Percentiles rank a stretch among this genome's conserved stretches.
These are phyloP conservation scores for Stemphylium lycopersici DNA, from an alignment of 2,329 filamentous ascomycete species.

Conservation along the genomic window DNA sequence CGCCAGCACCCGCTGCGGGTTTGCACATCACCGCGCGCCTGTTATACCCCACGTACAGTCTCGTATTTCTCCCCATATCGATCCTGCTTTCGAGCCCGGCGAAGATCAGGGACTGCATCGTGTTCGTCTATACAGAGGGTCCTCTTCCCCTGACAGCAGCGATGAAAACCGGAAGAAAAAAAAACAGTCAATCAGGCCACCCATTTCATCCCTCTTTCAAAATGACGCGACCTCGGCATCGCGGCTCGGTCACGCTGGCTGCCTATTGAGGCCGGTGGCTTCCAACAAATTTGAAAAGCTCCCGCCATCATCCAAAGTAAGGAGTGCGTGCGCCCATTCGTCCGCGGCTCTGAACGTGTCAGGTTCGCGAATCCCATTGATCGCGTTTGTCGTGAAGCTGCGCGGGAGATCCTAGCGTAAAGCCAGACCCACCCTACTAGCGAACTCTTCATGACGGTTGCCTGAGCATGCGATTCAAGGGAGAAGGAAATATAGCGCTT, in stretches of 20 bases:
- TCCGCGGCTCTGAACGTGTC: not conserved
- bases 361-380: conserved; percentile 1
- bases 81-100: not conserved
- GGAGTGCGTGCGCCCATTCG: not conserved
- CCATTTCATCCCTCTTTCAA: not conserved
- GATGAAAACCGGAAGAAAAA: no score
- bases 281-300: not conserved
- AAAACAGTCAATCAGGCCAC: not conserved
- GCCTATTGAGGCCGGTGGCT: not conserved
- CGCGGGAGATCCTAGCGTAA: conserved; percentile 1
- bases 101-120: not conserved
- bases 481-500: not conserved
- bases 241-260: not conserved
- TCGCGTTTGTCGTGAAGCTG: conserved; percentile 2
- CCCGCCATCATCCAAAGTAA: not conserved
- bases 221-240: not conserved
- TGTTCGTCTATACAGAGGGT: not conserved
- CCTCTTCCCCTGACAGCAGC: not conserved
- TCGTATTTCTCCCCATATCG: not conserved
- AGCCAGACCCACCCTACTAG: conserved; percentile 1
- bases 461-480: no score
- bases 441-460: not conserved
- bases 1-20: conserved; percentile 1
- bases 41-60: not conserved
- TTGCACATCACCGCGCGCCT: conserved; percentile 1